phyloP scores from a whole-genome alignment of 257 asterid species.

The Leptodermis oblonga region DNA sequence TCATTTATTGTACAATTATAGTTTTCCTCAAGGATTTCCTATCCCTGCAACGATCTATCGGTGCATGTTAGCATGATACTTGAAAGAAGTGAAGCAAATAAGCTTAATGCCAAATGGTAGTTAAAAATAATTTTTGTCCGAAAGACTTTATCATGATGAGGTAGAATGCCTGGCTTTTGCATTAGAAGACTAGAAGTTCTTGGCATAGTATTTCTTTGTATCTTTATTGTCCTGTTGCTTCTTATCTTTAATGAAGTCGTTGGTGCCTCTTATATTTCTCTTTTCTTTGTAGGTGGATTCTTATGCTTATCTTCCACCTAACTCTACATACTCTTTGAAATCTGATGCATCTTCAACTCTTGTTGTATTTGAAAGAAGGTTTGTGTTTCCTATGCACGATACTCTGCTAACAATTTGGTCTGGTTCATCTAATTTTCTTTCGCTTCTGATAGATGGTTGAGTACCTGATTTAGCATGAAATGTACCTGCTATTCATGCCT shows the following conservation, averaged over 20 bases:
- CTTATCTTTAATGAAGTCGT: neutral
- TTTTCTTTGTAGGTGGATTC: slow-evolving; percentile 70
- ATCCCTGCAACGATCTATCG: neutral
- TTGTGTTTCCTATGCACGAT: slow-evolving; percentile 14
- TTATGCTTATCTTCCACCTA: slow-evolving; percentile 89
- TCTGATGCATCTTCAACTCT: slow-evolving; percentile 64
- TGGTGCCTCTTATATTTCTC: slow-evolving; percentile 4
- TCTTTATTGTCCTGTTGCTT: neutral
- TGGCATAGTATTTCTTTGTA: neutral
- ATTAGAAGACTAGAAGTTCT: neutral
- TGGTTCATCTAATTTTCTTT: neutral
- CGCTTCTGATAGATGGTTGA: neutral
- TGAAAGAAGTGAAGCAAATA: neutral
- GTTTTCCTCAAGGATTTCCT: neutral
- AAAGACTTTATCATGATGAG: neutral
- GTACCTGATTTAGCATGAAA: neutral
- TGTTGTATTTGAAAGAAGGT: slow-evolving; percentile 88
- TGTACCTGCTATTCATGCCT: neutral
- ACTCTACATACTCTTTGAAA: slow-evolving; percentile 46
- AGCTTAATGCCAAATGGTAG: neutral
- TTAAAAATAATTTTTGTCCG: neutral
- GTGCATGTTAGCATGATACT: neutral
- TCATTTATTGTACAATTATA: slow-evolving; percentile 2
- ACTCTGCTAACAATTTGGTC: neutral
- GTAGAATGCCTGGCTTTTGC: too few relatives aligned